Evolutionary conservation across 495 filamentous ascomycete genomes (phyloP), one percentile per base, ranked within the genome.

Genomic region (Cenococcum geophilum): DNA sequence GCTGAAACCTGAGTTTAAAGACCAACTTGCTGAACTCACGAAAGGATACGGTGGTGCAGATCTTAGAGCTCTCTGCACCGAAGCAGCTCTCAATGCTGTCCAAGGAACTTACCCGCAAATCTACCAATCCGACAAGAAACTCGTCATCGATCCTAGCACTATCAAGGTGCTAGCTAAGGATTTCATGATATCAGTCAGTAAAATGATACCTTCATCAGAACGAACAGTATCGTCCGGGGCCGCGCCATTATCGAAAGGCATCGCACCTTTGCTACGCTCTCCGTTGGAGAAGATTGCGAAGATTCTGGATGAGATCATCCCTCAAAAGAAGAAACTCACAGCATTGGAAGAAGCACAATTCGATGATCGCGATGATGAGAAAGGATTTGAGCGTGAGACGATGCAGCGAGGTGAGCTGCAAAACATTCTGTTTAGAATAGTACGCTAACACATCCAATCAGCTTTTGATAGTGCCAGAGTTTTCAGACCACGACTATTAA

Each of bases 11-110:
- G 74, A 76, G 20, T 93, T 97, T 77, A 96, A 95, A 74, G 79
- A 88, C 57, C 80, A 88, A 47, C 78, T 98, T 43, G 90, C 93
- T 9, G 85, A 88, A 58, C 78, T 90, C 58, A 96, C 93, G 5
- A 96, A 96, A 73, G 95, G 95, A 34, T 98, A 96, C 71, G 92
- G 91, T 64, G 93, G 93, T 77, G 93, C 93, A 6, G 93, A 98
- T 75, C 73, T 98, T 25, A 85, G 93, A 35, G 92, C 95, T 27
- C 80, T 98, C 49, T 96, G 90, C 75, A 98, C 95, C 0, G 93
- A 98, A 77, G 92, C 93, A n/a, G 89, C 95, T 8, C 76, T 98
- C n/a, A 98, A 97, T 73, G 91, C 93, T 12, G 92, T 98, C 22
- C 95, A 98, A 72, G 80, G 93, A 58, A 89, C 87, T 20, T 98